These are phyloP conservation scores for Leavenworthia alabamica DNA, from an alignment of 345 rosid species.

Conservation along the genomic window DNA sequence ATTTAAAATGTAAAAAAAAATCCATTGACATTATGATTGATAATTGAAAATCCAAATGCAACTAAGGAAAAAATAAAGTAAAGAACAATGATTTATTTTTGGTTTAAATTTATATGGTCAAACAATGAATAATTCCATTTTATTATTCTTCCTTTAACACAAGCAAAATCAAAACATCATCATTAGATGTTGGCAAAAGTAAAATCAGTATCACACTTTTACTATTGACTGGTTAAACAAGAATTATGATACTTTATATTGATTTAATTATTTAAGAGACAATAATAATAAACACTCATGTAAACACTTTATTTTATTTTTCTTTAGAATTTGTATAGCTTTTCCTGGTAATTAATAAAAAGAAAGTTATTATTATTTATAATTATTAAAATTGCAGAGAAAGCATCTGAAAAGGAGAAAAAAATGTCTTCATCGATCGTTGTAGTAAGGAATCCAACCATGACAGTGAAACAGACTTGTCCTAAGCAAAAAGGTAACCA, in stretches of 20 bases:
- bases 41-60: conserved; percentile 28
- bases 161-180: conserved; percentile 30
- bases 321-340: background rate
- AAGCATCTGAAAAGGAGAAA: background rate
- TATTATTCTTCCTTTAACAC: too few species aligned
- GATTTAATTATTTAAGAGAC: background rate
- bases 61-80: too few species aligned
- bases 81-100: conserved; percentile 8
- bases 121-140: conserved; percentile 3
- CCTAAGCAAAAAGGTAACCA: conserved; percentile 16
- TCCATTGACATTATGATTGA: conserved; percentile 23
- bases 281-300: conserved; percentile 6
- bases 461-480: conserved; percentile 29
- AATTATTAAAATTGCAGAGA: too few species aligned
- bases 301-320: background rate
- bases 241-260: background rate
- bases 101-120: conserved; percentile 20
- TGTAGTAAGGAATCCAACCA: conserved; percentile 25
- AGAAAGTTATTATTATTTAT: too few species aligned
- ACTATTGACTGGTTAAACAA: conserved; percentile 16
- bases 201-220: conserved; percentile 10
- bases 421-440: too few species aligned
- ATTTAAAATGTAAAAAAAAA: too few species aligned
- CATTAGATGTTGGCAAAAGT: conserved; percentile 23
- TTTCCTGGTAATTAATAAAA: background rate